These are phyloP conservation scores for Lindgomyces ingoldianus DNA, from an alignment of 495 filamentous ascomycete genomes.

Conservation along the genomic window DNA sequence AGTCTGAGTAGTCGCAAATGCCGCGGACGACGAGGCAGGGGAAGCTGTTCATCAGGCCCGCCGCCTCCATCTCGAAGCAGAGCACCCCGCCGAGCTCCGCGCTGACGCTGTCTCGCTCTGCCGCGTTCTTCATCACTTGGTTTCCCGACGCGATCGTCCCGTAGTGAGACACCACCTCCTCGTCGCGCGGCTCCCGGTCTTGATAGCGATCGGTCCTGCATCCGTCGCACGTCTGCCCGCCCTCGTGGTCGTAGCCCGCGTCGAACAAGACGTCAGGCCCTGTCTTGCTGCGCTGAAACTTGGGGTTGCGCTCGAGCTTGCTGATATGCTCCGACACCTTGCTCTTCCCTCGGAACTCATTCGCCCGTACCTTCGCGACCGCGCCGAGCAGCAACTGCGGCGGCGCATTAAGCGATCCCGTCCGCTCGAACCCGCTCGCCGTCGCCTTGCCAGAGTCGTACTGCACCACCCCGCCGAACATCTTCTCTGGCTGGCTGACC, in stretches of 20 bases:
- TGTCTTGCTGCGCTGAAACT: conserved; percentile 12
- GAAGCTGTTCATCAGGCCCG: conserved; percentile 28
- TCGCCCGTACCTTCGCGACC: conserved; percentile 26
- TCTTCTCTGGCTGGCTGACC: conserved; percentile 40
- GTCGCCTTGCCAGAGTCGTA: conserved; percentile 43
- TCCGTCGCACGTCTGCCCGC: conserved; percentile 14
- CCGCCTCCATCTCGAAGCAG: conserved; percentile 27
- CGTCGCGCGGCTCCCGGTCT: conserved; percentile 23
- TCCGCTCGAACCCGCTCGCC: conserved; percentile 28
- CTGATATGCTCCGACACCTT: conserved; percentile 19
- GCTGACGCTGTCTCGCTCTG: conserved; percentile 22
- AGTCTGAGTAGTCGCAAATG: conserved; percentile 36
- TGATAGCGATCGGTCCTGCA: conserved; percentile 21
- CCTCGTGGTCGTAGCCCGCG: conserved; percentile 26
- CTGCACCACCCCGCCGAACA: conserved; percentile 44
- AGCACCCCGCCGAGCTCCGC: conserved; percentile 19
- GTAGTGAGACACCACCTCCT: conserved; percentile 43
- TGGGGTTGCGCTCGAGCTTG: conserved; percentile 5
- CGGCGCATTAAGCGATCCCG: conserved; percentile 37
- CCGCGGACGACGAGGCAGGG: conserved; percentile 35
- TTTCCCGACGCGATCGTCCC: conserved; percentile 51
- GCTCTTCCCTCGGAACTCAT: conserved; percentile 12
- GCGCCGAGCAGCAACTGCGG: conserved; percentile 35
- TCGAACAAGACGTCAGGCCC: conserved; percentile 36
- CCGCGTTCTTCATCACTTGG: conserved; percentile 40